Evolutionary conservation across 345 rosid genomes (phyloP).

Genomic region (Carallia pectinifolia): DNA sequence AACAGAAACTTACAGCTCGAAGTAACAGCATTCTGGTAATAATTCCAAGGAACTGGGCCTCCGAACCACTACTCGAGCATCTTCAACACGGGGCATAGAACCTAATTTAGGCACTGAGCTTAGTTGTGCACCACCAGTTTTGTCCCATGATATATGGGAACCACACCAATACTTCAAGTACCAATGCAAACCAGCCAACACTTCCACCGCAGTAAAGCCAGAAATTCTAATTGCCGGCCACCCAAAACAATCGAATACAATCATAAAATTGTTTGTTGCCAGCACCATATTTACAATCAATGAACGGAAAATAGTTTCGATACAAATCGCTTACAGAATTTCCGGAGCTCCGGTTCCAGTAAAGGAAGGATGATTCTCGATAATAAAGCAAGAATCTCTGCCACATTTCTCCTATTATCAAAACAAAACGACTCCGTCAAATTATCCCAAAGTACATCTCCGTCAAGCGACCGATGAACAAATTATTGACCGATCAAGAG

Average conservation of each 20-base stretch:
- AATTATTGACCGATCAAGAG: not conserved
- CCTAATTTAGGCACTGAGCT: conserved; percentile 45
- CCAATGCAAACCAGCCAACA: conserved; percentile 67
- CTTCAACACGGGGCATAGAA: conserved; percentile 50
- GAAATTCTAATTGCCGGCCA: conserved; percentile 40
- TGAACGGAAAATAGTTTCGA: not conserved
- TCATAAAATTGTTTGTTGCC: not conserved
- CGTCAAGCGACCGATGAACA: not conserved
- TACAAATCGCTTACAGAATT: conserved; percentile 36
- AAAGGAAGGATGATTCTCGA: conserved; percentile 37
- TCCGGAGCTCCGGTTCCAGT: conserved; percentile 33
- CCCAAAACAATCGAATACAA: conserved; percentile 13
- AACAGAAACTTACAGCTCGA: conserved; percentile 59
- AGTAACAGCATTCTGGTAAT: conserved; percentile 79
- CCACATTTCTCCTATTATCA: conserved; percentile 46
- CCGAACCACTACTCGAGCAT: conserved; percentile 41
- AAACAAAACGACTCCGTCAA: not conserved
- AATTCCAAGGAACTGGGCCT: conserved; percentile 68
- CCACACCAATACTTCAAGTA: conserved; percentile 62
- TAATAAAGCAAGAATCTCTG: conserved; percentile 47
- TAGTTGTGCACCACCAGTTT: conserved; percentile 62
- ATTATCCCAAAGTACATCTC: conserved; percentile 1
- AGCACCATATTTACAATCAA: not conserved
- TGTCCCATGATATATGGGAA: conserved; percentile 68
- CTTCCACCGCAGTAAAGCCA: conserved; percentile 65